Percentiles rank a stretch among this genome's conserved stretches.
phyloP scores from a whole-genome alignment of 208 protist genomes.

The Wallacemonas collosoma region DNA sequence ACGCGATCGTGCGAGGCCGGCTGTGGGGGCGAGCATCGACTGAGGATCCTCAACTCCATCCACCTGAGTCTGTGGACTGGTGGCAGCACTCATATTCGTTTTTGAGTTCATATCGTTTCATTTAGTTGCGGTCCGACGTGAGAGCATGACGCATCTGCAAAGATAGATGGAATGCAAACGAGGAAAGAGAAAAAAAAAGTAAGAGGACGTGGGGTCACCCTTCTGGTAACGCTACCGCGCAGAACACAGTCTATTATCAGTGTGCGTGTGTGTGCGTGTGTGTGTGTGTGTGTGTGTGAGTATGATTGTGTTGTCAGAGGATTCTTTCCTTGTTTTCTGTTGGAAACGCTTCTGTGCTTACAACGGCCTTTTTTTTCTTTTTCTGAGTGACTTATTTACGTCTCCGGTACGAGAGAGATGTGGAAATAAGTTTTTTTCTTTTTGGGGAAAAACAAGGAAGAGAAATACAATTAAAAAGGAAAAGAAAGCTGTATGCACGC shows the following conservation, averaged over 20 bases:
- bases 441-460: background rate
- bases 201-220: background rate
- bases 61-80: too few relatives aligned
- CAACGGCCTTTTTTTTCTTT: background rate
- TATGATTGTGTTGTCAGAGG: background rate
- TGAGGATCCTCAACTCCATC: too few relatives aligned
- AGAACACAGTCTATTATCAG: conserved; percentile 5
- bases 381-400: background rate
- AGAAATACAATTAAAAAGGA: background rate
- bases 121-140: background rate
- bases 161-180: conserved; percentile 9
- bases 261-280: too few relatives aligned
- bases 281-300: conserved; percentile 17
- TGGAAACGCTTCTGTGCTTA: too few relatives aligned
- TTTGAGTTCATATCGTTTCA: too few relatives aligned
- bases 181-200: background rate
- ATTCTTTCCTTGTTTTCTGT: background rate
- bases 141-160: background rate
- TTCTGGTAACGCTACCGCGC: background rate
- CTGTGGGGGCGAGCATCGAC: too few relatives aligned
- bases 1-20: too few relatives aligned
- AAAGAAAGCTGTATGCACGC: background rate
- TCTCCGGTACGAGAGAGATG: background rate
- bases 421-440: background rate
- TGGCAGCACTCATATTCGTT: too few relatives aligned